These are phyloP conservation scores for Stylonectria norvegica DNA, from an alignment of 2,329 filamentous ascomycete species.

Conservation along the genomic window DNA sequence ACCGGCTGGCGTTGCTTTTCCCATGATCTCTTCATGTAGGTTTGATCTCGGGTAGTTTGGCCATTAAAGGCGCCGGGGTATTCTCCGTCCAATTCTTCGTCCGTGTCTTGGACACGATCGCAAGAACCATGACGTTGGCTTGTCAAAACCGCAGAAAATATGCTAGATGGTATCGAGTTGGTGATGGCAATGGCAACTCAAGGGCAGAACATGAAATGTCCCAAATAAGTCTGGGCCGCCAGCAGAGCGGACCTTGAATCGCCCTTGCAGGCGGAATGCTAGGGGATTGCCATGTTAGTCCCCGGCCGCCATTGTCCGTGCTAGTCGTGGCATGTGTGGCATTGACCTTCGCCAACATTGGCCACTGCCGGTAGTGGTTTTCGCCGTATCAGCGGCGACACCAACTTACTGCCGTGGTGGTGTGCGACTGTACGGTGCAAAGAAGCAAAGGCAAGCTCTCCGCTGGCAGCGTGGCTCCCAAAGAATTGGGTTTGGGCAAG, in stretches of 20 bases:
- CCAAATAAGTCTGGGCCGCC: neutral
- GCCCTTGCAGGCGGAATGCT: constrained; percentile 14
- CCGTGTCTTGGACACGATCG: no score
- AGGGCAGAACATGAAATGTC: neutral
- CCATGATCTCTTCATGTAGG: no score
- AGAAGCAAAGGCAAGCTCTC: constrained; percentile 15
- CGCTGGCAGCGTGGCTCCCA: constrained; percentile 20
- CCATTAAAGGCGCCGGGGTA: no score
- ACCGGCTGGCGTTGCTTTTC: no score
- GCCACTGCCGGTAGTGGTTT: neutral
- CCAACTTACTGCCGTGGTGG: constrained; percentile 7
- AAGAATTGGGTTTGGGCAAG: constrained; percentile 10
- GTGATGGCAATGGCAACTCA: neutral
- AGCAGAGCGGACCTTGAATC: constrained; percentile 2
- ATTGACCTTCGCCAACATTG: constrained; percentile 2
- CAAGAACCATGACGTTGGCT: no score
- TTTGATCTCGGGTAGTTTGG: no score
- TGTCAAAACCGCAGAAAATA: neutral
- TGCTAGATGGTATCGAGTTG: neutral
- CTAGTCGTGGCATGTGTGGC: constrained; percentile 2
- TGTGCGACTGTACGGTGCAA: constrained; percentile 9
- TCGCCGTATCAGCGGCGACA: neutral
- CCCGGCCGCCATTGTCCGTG: no score
- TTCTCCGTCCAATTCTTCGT: no score
- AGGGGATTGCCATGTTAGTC: constrained; percentile 4